phyloP scores from a whole-genome alignment of 176 grass and related monocot genomes.

The Rhipidocladum racemiflorum region DNA sequence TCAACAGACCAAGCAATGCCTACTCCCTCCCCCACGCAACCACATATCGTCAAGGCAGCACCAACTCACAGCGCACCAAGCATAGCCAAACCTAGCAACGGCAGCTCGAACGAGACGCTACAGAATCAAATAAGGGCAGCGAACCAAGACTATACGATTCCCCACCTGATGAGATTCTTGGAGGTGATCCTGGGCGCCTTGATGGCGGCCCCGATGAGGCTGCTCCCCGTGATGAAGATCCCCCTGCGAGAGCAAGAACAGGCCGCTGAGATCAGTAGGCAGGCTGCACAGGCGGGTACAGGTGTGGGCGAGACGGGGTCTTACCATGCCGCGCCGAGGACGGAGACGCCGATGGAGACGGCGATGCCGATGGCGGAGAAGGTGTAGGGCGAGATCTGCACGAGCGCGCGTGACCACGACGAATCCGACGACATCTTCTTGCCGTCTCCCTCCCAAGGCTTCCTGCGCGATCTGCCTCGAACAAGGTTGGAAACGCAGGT shows the following conservation, averaged over 20 bases:
- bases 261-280: not conserved
- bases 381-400: constrained; percentile 95
- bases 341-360: constrained; percentile 96
- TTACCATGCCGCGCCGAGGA: constrained; percentile 95
- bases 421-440: constrained; percentile 58
- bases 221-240: constrained; percentile 98
- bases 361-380: constrained; percentile 95
- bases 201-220: constrained; percentile 92
- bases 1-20: not conserved
- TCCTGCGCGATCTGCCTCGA: not conserved
- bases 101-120: not conserved
- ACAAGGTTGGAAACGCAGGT: not conserved
- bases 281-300: not conserved
- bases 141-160: not conserved
- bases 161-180: constrained; percentile 95
- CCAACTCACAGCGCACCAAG: not conserved
- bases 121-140: not conserved
- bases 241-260: constrained; percentile 49
- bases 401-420: constrained; percentile 77
- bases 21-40: not conserved
- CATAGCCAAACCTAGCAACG: not conserved
- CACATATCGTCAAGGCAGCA: not conserved
- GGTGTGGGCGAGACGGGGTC: not conserved
- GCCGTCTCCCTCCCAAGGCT: not conserved
- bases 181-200: constrained; percentile 97